Evolutionary conservation across 345 rosid genomes (phyloP).

Genomic region (Noccaea caerulescens): DNA sequence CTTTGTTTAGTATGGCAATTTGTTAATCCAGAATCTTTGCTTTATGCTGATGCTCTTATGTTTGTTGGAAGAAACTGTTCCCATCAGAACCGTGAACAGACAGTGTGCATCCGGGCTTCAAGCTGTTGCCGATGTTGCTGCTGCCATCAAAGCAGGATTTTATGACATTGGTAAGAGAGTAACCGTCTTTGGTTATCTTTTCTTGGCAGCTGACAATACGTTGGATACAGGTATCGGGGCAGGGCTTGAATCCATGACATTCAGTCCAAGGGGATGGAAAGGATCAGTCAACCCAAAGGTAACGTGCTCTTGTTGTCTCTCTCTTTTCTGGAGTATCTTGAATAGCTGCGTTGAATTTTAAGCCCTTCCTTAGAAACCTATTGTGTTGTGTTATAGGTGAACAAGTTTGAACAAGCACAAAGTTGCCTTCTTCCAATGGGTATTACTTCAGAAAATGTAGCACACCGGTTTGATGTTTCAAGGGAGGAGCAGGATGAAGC

Average conservation of each 20-base stretch:
- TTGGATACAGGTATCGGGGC: conserved; percentile 80
- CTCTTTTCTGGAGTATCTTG: not conserved
- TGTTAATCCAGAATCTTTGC: not conserved
- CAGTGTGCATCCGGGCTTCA: conserved; percentile 98
- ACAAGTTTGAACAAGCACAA: conserved; percentile 73
- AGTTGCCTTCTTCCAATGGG: conserved; percentile 98
- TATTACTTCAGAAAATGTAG: conserved; percentile 92
- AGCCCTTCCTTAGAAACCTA: not conserved
- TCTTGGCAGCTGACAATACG: conserved; percentile 6
- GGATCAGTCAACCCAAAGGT: conserved; percentile 86
- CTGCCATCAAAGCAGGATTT: conserved; percentile 94
- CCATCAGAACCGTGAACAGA: conserved; percentile 87
- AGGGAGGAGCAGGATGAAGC: conserved; percentile 98
- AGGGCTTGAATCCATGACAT: conserved; percentile 94
- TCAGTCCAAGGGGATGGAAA: conserved; percentile 82
- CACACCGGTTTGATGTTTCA: conserved; percentile 79
- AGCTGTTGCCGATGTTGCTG: conserved; percentile 99
- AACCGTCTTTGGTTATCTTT: conserved; percentile 8
- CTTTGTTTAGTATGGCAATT: not conserved
- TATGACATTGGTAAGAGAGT: conserved; percentile 77
- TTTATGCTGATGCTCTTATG: conserved; percentile 19
- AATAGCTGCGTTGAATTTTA: not conserved
- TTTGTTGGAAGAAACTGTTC: conserved; percentile 69
- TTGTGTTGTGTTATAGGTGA: conserved; percentile 53
- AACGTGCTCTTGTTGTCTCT: conserved; percentile 24